Base-by-base conservation (phyloP, 164 flowering plant genomes). In the Euptelea pleiosperma region DNA sequence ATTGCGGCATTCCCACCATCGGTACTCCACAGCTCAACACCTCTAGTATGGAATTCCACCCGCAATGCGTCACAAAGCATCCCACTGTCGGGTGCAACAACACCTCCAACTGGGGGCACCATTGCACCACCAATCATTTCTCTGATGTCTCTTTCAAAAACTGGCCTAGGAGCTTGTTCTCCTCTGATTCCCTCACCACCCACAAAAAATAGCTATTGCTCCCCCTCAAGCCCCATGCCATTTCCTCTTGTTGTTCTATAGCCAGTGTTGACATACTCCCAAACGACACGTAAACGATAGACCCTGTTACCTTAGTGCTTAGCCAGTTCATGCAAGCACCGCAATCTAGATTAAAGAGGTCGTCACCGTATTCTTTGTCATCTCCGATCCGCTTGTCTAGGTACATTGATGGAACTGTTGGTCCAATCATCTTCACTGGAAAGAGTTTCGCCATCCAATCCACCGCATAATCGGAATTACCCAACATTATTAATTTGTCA, bases 321-420 rank as follows among this genome's bases (percentile, higher is more conserved):
- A 75, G 68, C 78, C 75, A 75, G 1, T 64, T 51, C 39, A 66
- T 60, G 73, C 68, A 77, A 14, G 28, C 39, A 7, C 28, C 52
- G 1, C 45, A 1, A 1, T 62, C 28, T 0, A 66, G 49, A 33
- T 65, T 65, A 39, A 48, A 70, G 3, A 71, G 59, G 16, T 63
- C 42, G 28, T 66, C 33, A 8, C 74, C 80, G 37, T 67, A 72
- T 6, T 64, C 64, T 31, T 53, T 47, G 44, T 75, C 73, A 3
- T 19, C 48, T 21, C 51, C 42, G 7, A 64, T 4, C 2, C 67
- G 48, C 21, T 62, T 62, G 62, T 66, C 74, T 6, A 65, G n/a
- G 60, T 70, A 72, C 37, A 57, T 34, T 0, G 76, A 67, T 29
- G 81, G 81, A 4, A 74, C 1, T 15, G 74, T 72, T 28, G 83